A percentile compares a stretch with the other conserved stretches of the same genome.
These are phyloP conservation scores for Verticillium albo-atrum DNA, from an alignment of 2,329 filamentous ascomycete species.

Conservation along the genomic window DNA sequence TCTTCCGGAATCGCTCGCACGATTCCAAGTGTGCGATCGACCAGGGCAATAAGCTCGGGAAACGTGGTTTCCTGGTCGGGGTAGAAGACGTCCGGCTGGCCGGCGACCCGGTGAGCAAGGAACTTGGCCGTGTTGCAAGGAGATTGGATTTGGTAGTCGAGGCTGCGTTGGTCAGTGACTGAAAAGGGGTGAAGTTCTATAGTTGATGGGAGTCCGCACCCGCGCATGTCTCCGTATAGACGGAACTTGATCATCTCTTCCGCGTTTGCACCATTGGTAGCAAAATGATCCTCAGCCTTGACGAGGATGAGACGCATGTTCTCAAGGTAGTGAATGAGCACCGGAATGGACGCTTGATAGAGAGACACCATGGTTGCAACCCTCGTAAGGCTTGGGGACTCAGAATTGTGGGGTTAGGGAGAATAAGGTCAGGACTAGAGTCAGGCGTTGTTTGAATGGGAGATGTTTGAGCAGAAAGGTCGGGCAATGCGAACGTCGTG, in stretches of 20 bases:
- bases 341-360: constrained; percentile 14
- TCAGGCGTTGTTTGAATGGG: too few relatives aligned
- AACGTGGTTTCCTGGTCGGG: constrained; percentile 12
- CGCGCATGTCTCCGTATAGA: constrained; percentile 15
- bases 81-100: constrained; percentile 6
- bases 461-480: too few relatives aligned
- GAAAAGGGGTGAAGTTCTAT: neutral
- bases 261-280: constrained; percentile 3
- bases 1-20: constrained; percentile 22
- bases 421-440: too few relatives aligned
- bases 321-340: constrained; percentile 22
- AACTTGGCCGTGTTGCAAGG: constrained; percentile 16
- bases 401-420: too few relatives aligned
- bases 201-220: constrained; percentile 4
- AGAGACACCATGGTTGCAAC: constrained; percentile 7
- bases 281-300: constrained; percentile 8
- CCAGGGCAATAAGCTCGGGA: constrained; percentile 5
- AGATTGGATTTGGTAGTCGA: constrained; percentile 15
- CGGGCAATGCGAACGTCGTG: too few relatives aligned
- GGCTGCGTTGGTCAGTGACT: constrained; percentile 3
- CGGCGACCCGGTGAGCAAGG: constrained; percentile 10
- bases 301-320: constrained; percentile 16
- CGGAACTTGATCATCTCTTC: constrained; percentile 15
- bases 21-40: constrained; percentile 16
- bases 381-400: neutral